phyloP scores from a whole-genome alignment of 2,329 filamentous ascomycete species.

The Exophiala viscosa region DNA sequence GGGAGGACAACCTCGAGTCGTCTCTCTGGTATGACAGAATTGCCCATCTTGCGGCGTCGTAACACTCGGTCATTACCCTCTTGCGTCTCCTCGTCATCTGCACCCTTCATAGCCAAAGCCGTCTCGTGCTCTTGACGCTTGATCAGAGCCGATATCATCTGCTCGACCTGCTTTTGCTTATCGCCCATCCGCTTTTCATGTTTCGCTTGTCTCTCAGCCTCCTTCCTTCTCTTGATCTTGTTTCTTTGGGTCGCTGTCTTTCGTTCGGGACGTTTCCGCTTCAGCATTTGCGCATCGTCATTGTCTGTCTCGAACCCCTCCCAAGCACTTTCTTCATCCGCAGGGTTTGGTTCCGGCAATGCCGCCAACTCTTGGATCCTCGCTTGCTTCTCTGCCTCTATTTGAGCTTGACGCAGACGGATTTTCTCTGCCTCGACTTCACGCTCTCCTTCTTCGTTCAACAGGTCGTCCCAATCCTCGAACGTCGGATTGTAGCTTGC shows the following conservation, averaged over 20 bases:
- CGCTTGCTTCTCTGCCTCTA: slow-evolving; percentile 55
- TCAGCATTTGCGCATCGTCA: slow-evolving; percentile 65
- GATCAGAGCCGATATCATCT: slow-evolving; percentile 43
- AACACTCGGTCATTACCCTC: slow-evolving; percentile 36
- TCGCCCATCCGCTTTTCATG: slow-evolving; percentile 73
- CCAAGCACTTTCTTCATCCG: slow-evolving; percentile 88
- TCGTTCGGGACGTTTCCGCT: slow-evolving; percentile 71
- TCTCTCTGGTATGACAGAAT: slow-evolving; percentile 62
- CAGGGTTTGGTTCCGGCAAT: slow-evolving; percentile 70
- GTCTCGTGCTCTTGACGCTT: slow-evolving; percentile 57
- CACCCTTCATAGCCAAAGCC: slow-evolving; percentile 31
- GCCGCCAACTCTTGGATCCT: slow-evolving; percentile 69
- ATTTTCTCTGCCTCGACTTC: slow-evolving; percentile 75
- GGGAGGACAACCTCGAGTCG: slow-evolving; percentile 75
- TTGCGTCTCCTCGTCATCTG: slow-evolving; percentile 47
- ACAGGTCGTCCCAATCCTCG: slow-evolving; percentile 74
- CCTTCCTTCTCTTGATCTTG: slow-evolving; percentile 81
- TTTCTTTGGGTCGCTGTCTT: slow-evolving; percentile 87
- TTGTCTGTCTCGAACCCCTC: slow-evolving; percentile 80
- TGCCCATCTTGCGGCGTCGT: slow-evolving; percentile 20
- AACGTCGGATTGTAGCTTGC: slow-evolving; percentile 92
- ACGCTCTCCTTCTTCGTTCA: slow-evolving; percentile 71
- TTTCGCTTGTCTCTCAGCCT: slow-evolving; percentile 71
- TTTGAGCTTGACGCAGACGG: slow-evolving; percentile 64
- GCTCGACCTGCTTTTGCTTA: slow-evolving; percentile 66